phyloP scores from a whole-genome alignment of 2,329 filamentous ascomycete genomes.

The Cadophora sp. region DNA sequence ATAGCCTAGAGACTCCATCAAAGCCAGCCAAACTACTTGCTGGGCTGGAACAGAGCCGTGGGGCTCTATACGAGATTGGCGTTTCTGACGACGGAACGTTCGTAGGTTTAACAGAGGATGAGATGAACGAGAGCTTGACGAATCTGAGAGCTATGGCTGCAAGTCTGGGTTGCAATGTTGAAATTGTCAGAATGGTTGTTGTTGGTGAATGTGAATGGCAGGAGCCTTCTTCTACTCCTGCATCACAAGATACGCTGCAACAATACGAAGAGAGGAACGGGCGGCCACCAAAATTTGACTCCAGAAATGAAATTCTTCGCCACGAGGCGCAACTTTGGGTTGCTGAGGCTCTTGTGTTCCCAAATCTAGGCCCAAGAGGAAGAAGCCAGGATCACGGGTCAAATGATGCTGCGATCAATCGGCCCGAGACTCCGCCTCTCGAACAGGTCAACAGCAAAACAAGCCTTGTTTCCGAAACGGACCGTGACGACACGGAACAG shows the following conservation, averaged over 20 bases:
- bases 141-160: constrained; percentile 91
- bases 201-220: constrained; percentile 86
- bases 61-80: constrained; percentile 94
- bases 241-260: neutral
- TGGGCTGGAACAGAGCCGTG: constrained; percentile 89
- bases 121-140: constrained; percentile 87
- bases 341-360: constrained; percentile 87
- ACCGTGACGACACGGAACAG: constrained; percentile 60
- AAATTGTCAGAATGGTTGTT: constrained; percentile 79
- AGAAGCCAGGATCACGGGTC: neutral
- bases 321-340: constrained; percentile 74
- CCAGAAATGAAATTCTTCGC: constrained; percentile 31
- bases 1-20: constrained; percentile 54
- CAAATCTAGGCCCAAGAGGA: constrained; percentile 60
- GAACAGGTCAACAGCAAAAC: neutral
- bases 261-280: neutral
- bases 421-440: constrained; percentile 18
- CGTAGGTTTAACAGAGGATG: constrained; percentile 85
- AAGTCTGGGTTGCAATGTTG: constrained; percentile 85
- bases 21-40: constrained; percentile 67
- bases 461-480: neutral
- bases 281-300: neutral
- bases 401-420: neutral
- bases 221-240: constrained; percentile 26
- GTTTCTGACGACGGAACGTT: constrained; percentile 94